Conservation (phyloP, 192 early-diverging fungal species). For the Entomortierella parvispora region DNA sequence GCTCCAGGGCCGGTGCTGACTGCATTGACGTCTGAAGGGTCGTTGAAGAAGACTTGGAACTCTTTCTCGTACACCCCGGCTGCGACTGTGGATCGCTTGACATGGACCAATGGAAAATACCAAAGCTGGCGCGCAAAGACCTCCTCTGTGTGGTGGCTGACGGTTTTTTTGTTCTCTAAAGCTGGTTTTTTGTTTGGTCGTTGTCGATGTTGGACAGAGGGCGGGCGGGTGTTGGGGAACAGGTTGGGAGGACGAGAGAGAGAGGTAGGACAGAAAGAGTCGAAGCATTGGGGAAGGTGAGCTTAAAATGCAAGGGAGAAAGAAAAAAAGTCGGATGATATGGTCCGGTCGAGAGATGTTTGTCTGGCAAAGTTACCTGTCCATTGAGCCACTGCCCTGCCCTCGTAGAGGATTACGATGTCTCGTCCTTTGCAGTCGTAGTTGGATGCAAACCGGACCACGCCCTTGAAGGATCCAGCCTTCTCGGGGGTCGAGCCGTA, state of each 20-base stretch:
- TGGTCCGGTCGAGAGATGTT: too few species aligned
- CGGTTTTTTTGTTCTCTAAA: conserved; percentile 47
- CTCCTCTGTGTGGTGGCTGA: conserved; percentile 40
- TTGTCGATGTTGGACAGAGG: too few species aligned
- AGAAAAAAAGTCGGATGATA: too few species aligned
- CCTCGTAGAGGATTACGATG: conserved; percentile 46
- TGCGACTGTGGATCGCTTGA: conserved; percentile 21
- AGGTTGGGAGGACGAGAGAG: too few species aligned
- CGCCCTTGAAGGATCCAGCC: conserved; percentile 29
- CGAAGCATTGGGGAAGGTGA: too few species aligned
- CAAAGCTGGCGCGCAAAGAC: conserved; percentile 34
- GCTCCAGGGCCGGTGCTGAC: not conserved
- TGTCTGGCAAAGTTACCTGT: conserved; percentile 15
- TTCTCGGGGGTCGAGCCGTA: conserved; percentile 47
- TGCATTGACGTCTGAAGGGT: conserved; percentile 9
- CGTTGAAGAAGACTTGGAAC: conserved; percentile 31
- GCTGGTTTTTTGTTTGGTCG: conserved; percentile 12
- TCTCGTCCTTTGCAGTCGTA: conserved; percentile 41
- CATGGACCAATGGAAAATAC: conserved; percentile 41
- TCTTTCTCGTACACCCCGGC: conserved; percentile 36
- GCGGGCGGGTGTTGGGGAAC: too few species aligned
- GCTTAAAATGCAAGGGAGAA: too few species aligned
- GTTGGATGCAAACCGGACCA: conserved; percentile 26
- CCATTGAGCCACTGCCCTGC: conserved; percentile 41
- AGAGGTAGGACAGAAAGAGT: too few species aligned